phyloP scores from a whole-genome alignment of 176 grass and related monocot species.

The Triticum urartu region DNA sequence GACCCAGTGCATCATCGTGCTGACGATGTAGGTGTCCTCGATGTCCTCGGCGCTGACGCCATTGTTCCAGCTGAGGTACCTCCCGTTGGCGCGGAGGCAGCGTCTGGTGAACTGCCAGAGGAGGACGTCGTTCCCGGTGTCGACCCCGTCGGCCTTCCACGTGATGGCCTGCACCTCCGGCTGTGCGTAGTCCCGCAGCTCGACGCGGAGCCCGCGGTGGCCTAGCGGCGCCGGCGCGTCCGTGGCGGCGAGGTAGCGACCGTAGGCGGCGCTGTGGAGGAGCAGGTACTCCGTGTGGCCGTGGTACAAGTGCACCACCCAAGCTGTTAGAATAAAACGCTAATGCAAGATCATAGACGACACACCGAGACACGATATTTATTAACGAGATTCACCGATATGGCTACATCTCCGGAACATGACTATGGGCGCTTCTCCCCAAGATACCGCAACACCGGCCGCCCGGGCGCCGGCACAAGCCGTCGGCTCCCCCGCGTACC shows the following conservation, averaged over 20 bases:
- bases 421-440: too few relatives aligned
- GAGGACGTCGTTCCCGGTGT: background rate
- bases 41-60: background rate
- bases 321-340: too few relatives aligned
- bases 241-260: background rate
- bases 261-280: conserved; percentile 19
- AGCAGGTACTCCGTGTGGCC: background rate
- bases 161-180: background rate
- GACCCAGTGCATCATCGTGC: too few relatives aligned
- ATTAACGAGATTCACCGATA: too few relatives aligned
- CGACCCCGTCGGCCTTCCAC: background rate
- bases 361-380: too few relatives aligned
- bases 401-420: too few relatives aligned
- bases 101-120: background rate
- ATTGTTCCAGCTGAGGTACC: background rate
- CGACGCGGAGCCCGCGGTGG: background rate
- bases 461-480: too few relatives aligned
- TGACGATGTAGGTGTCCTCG: too few relatives aligned
- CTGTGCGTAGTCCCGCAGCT: background rate
- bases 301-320: background rate
- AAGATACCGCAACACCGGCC: too few relatives aligned
- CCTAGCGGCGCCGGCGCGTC: background rate
- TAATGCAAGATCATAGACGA: too few relatives aligned
- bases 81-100: conserved; percentile 16
- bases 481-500: too few relatives aligned